Base-by-base conservation (phyloP, 306 rosid genomes). In the Luffa aegyptiaca region DNA sequence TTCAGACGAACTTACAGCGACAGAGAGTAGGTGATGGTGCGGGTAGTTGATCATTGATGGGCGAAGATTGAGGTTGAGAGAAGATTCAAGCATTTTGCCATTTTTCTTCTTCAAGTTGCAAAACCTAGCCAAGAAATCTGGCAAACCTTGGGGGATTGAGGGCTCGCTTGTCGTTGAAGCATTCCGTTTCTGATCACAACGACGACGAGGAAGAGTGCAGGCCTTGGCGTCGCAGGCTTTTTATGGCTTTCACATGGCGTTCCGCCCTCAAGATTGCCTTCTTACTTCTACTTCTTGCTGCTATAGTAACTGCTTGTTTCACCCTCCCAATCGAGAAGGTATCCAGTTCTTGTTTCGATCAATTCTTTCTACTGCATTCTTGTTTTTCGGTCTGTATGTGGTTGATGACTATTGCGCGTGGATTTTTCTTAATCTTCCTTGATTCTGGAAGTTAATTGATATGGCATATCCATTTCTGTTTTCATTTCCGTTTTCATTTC, bases 301-400 rank as follows among this genome's bases (percentile, higher is more conserved):
- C 88, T 88, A 48, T 84, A 26, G 82, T 80, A 57, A 58, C 66
- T 81, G 92, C 90, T 53, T 85, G 82, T 82, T 71, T 78, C 64
- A 81, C 81, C 52, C 86, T 89, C 45, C 92, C 90, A 36, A 45
- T 87, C 45, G 90, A 86, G 62, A 85, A 89, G 92, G 90, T 64
- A 56, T 56, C 17, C 10, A 26, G 8, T 21, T 46, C 1, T 4
- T 45, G 18, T 61, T 77, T 78, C 48, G 5, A 18, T 20, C n/a
- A 42, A 45, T 51, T 53, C 17, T 33, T 55, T 1, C 11, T 2
- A 10, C 48, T 75, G 58, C n/a, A 55, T 75, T 75, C 2, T 52
- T 2, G 17, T 2, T 65, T 17, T 9, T 55, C 26, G 59, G 17
- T 55, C 26, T 18, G 26, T 59, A 10, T 58, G 3, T 58, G 35